phyloP scores from a whole-genome alignment of 2,329 filamentous ascomycete genomes.

The Aspergillus brunneoviolaceus region DNA sequence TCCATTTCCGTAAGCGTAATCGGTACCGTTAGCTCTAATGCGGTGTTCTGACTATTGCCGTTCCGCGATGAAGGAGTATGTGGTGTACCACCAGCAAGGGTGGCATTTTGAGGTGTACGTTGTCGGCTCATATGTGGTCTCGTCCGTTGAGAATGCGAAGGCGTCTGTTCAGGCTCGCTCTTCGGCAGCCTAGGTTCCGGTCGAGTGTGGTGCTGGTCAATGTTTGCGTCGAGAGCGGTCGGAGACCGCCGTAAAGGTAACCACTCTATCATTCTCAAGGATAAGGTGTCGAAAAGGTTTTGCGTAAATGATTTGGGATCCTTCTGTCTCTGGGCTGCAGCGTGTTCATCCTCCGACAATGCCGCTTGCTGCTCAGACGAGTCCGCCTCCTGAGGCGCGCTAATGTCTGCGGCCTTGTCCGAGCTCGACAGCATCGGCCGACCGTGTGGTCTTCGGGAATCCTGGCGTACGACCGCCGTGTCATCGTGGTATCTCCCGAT shows the following conservation, averaged over 20 bases:
- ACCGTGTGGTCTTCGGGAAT: neutral
- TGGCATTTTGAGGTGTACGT: conserved; percentile 11
- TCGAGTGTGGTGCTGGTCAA: conserved; percentile 10
- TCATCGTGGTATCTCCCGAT: neutral
- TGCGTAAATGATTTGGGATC: conserved; percentile 64
- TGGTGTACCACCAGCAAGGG: conserved; percentile 15
- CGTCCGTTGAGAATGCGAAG: conserved; percentile 9
- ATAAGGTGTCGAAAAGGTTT: conserved; percentile 52
- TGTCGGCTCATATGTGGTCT: conserved; percentile 13
- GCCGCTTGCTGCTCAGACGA: conserved; percentile 9
- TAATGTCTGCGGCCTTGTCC: neutral
- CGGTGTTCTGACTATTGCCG: conserved; percentile 27
- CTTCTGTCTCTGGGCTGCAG: conserved; percentile 40
- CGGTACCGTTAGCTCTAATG: conserved; percentile 39
- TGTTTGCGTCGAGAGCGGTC: conserved; percentile 20
- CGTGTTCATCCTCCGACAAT: conserved; percentile 20
- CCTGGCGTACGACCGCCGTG: neutral
- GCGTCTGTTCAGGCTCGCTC: conserved; percentile 9
- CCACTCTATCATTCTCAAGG: conserved; percentile 49
- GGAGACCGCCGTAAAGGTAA: conserved; percentile 41
- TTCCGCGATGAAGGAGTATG: conserved; percentile 33
- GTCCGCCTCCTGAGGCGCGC: neutral
- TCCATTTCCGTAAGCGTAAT: conserved; percentile 42
- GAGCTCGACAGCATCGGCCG: neutral
- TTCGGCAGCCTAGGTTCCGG: conserved; percentile 14